Base-by-base conservation (phyloP, 2,329 filamentous ascomycete genomes). In the Penicillium sclerotiorum region DNA sequence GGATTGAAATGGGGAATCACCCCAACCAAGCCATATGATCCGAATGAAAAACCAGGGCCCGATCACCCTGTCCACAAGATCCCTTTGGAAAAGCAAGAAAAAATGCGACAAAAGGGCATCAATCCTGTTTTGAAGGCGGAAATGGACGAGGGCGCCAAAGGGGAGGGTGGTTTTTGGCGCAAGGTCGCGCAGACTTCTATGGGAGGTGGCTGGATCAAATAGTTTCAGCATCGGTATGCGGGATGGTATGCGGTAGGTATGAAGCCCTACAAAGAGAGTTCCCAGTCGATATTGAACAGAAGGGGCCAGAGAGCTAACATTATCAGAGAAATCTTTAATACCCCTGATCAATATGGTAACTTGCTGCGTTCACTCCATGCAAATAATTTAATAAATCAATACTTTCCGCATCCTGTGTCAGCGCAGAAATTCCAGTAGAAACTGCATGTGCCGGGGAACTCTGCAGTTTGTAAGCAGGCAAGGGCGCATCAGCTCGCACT, bases 31-130 rank as follows among this genome's bases (percentile, higher is more conserved):
- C 41, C 27, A 8, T 43, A 47, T 22, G 47, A 52, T n/a, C 42
- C 45, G 13, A 49, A 55, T 13, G 36, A 38, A 12, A 32, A 33
- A 13, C 53, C 48, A 5, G 51, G 45, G 6, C 47, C 50, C 9
- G 49, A 55, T 23, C 52, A 53, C 23, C 54, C 52, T 5, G 52
- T 59, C 7, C 53, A 60, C 22, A 53, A 55, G 18, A 57, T 58
- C 20, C 55, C 58, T 21, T 65, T 71, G 9, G 67, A 72, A 45
- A 70, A 77, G 38, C 60, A 76, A 36, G 69, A 70, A 49, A 76
- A 75, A 54, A 66, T 75, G 59, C 63, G 66, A 57, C 74, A 75
- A 59, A 78, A 77, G 56, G 74, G 75, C 1, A 73, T 78, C 55
- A 76, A 78, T 50, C 75, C 74, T 12, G 65, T 71, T 8, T 52